Percentiles rank a stretch among this genome's conserved stretches.
These are phyloP conservation scores for Moesziomyces aphidis DNA, from an alignment of 1,284 basidiomycete genomes.

Conservation along the genomic window DNA sequence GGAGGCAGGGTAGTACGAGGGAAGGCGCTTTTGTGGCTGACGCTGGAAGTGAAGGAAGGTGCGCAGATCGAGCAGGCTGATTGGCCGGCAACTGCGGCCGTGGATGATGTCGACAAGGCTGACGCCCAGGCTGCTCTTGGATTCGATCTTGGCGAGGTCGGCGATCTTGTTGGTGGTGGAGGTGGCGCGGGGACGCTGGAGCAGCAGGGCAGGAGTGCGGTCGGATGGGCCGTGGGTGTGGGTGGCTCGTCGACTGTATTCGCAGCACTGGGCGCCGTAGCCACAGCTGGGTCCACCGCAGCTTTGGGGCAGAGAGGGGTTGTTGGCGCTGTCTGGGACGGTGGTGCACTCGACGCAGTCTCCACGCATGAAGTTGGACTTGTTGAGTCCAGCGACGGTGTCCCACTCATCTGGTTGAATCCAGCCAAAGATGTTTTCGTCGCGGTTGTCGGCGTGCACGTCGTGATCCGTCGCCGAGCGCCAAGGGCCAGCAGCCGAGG, in stretches of 20 bases:
- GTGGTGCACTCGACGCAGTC: slow-evolving; percentile 30
- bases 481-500: slow-evolving; percentile 2
- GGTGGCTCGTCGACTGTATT: slow-evolving; percentile 40
- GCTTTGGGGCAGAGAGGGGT: slow-evolving; percentile 13
- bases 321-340: slow-evolving; percentile 10
- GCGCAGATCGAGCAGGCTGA: slow-evolving; percentile 42
- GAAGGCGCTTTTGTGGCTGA: slow-evolving; percentile 23
- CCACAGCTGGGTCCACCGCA: slow-evolving; percentile 44
- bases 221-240: slow-evolving; percentile 10
- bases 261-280: slow-evolving; percentile 46
- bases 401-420: slow-evolving; percentile 50
- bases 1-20: slow-evolving; percentile 37
- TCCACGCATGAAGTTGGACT: slow-evolving; percentile 40
- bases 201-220: slow-evolving; percentile 9
- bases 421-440: slow-evolving; percentile 51
- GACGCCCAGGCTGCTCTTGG: slow-evolving; percentile 35
- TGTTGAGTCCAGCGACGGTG: slow-evolving; percentile 42
- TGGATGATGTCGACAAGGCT: slow-evolving; percentile 56
- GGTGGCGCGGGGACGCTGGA: background rate
- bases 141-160: slow-evolving; percentile 19
- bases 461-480: slow-evolving; percentile 41
- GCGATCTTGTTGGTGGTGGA: slow-evolving; percentile 13
- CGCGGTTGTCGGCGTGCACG: slow-evolving; percentile 46
- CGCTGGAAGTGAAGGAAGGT: slow-evolving; percentile 42
- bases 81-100: slow-evolving; percentile 54